Conservation (phyloP, 2,329 filamentous ascomycete genomes). For the Penicillium capsulatum region DNA sequence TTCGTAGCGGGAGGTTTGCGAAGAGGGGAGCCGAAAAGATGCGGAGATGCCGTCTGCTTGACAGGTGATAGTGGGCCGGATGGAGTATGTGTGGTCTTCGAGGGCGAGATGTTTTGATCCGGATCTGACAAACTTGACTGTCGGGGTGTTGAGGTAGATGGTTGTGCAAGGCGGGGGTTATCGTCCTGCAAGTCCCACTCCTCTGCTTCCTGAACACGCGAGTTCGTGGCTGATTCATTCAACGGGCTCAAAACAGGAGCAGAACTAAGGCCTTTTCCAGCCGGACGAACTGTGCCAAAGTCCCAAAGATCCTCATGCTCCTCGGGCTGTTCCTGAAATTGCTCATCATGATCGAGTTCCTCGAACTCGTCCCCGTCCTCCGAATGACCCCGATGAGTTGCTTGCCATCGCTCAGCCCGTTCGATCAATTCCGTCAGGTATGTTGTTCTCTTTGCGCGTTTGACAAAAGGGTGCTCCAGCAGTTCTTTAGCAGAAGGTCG, state of each 20-base stretch:
- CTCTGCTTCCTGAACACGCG: constrained; percentile 52
- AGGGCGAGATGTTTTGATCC: constrained; percentile 48
- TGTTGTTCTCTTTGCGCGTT: constrained; percentile 89
- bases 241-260: constrained; percentile 60
- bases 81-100: constrained; percentile 54
- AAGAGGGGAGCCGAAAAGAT: constrained; percentile 41
- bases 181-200: constrained; percentile 33
- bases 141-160: constrained; percentile 47
- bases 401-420: constrained; percentile 79
- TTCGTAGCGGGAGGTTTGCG: constrained; percentile 46
- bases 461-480: constrained; percentile 83
- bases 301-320: constrained; percentile 86
- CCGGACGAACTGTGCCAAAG: constrained; percentile 88
- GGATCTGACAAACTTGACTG: constrained; percentile 41
- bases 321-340: constrained; percentile 46
- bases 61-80: constrained; percentile 50
- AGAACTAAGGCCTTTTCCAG: constrained; percentile 54
- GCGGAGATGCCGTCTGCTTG: constrained; percentile 51
- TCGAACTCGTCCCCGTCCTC: constrained; percentile 60
- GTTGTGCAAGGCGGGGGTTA: constrained; percentile 24
- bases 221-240: constrained; percentile 78
- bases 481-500: constrained; percentile 82
- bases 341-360: constrained; percentile 34
- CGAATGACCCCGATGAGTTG: constrained; percentile 65
- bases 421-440: constrained; percentile 96